Base-by-base conservation (phyloP, 2,329 filamentous ascomycete genomes). In the Eurotiales sp. region DNA sequence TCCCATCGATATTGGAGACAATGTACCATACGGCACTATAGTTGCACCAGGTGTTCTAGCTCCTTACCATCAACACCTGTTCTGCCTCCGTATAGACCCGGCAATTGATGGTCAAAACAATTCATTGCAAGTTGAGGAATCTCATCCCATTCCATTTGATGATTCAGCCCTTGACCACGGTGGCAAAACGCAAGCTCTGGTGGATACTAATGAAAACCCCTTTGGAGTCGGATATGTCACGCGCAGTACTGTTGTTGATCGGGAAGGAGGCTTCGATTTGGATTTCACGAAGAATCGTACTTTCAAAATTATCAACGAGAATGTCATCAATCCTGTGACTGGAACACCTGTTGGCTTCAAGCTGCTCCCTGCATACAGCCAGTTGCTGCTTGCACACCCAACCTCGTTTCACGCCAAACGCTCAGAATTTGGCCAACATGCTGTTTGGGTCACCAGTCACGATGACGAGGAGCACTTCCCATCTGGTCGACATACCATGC, bases 391-490 rank as follows among this genome's bases (percentile, higher is more conserved):
- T 8, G 90, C 91, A 2, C 93, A 90, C 72, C 82, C 87, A 55
- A 86, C 85, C 1, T 84, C 87, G 1, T 68, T 96, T 17, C 90
- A 95, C 7, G 95, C 88, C 86, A 95, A 95, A 72, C 80, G 90
- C 15, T 90, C 90, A 1, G 88, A 86, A 0, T 96, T 96, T 62
- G 89, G 90, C 0, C 75, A 89, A 30, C 89, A 95, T 64, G 86
- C 90, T 2, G 83, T 96, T 1, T 88, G 93, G 64, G 90, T 96
- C 8, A 95, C 90, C 0, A 88, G 85, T 61, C 95, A 95, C 71
- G 76, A 77, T 36, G 90, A 93, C 65, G 82, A 87, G 55, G 85
- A 95, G 70, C 80, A 95, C 59, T 88, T 89, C 75, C 88, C 90
- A 0, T 90, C 90, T 1, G 89, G 89, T 52, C 85, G 87, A 1